A percentile compares a stretch with the other conserved stretches of the same genome.
Evolutionary conservation across 139 green algal species (phyloP).

Genomic region (Deuterostichococcus epilithicus): DNA sequence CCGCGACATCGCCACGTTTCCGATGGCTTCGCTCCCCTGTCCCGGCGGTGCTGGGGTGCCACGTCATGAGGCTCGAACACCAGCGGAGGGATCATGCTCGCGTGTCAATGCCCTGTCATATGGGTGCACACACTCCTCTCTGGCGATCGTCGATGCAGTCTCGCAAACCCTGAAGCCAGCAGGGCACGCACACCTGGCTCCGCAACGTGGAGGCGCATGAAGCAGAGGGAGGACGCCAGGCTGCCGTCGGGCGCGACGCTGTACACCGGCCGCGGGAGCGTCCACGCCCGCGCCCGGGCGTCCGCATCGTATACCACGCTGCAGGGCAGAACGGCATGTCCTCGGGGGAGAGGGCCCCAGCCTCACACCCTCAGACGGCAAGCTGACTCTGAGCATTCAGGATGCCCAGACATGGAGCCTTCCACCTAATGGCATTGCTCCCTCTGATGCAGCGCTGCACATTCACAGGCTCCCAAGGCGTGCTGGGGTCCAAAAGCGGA

Average conservation of each 20-base stretch:
- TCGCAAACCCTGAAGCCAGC: no score
- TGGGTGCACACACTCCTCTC: no score
- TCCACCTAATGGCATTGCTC: background rate
- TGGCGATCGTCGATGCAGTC: no score
- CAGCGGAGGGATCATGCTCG: no score
- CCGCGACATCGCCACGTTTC: no score
- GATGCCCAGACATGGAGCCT: conserved; percentile 2
- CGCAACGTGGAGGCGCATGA: conserved; percentile 1
- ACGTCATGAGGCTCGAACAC: no score
- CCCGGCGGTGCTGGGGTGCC: no score
- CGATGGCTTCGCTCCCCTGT: no score
- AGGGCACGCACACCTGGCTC: background rate
- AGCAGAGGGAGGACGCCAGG: conserved; percentile 1
- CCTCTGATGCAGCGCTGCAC: no score
- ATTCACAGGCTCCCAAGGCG: no score
- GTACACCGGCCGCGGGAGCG: conserved; percentile 4
- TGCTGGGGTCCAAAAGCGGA: no score
- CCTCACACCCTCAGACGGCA: background rate
- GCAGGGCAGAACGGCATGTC: background rate
- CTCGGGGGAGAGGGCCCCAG: background rate
- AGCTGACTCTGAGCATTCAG: background rate
- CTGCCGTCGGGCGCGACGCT: conserved; percentile 8
- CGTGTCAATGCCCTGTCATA: no score
- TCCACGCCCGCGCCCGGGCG: background rate
- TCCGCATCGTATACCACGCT: conserved; percentile 10